Evolutionary conservation across 495 filamentous ascomycete species (phyloP).

Genomic region (Neurospora sp.): DNA sequence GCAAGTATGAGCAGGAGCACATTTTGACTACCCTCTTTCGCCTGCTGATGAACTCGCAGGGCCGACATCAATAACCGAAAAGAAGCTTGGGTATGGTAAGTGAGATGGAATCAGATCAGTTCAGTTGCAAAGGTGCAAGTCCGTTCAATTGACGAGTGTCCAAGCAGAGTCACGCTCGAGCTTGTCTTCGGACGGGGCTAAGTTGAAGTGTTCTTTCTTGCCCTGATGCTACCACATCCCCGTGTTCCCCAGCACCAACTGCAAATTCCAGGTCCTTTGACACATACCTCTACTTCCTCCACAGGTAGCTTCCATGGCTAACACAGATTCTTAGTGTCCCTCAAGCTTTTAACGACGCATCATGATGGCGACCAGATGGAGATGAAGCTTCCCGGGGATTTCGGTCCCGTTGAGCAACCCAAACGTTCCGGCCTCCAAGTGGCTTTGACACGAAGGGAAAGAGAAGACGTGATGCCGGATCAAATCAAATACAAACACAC

Average conservation of each 20-base stretch:
- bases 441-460: neutral
- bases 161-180: neutral
- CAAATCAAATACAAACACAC: neutral
- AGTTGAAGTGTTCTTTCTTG: neutral
- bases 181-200: neutral
- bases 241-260: neutral
- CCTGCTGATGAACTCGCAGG: neutral
- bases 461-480: neutral
- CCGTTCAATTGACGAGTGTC: neutral
- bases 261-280: neutral
- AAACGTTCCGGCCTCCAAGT: neutral
- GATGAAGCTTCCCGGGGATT: neutral
- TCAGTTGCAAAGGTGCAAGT: neutral
- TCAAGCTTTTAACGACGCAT: neutral
- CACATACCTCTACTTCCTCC: neutral
- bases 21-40: neutral
- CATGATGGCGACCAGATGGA: neutral
- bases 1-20: neutral
- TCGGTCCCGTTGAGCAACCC: neutral
- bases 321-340: neutral
- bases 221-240: neutral
- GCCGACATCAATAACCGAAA: neutral
- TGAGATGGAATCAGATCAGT: neutral
- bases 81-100: neutral
- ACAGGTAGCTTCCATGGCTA: neutral